Evolutionary conservation across 1,284 basidiomycete genomes (phyloP).

Genomic region (Malassezia slooffiae): DNA sequence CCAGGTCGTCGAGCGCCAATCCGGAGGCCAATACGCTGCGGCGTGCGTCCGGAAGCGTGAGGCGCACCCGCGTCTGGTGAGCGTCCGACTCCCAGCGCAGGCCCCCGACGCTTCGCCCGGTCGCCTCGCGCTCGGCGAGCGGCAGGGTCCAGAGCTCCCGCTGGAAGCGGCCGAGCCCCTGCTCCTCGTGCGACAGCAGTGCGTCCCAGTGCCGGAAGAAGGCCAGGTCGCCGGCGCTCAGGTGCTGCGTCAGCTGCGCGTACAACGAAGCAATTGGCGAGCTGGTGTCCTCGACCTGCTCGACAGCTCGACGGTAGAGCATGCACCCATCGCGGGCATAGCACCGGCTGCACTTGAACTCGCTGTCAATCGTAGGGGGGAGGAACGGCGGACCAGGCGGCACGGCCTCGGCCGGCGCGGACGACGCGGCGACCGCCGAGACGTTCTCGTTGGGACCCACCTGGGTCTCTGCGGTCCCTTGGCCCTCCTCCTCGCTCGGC

Average conservation of each 20-base stretch:
- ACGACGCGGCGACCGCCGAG: slow-evolving; percentile 3
- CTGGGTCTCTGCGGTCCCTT: too few relatives aligned
- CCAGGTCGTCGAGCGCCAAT: slow-evolving; percentile 66
- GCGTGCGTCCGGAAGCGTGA: too few relatives aligned
- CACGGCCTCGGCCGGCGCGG: not conserved
- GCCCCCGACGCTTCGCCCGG: slow-evolving; percentile 46
- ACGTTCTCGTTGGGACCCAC: not conserved
- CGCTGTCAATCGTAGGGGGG: slow-evolving; percentile 76
- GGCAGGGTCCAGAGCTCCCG: slow-evolving; percentile 90
- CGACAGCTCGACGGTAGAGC: slow-evolving; percentile 66
- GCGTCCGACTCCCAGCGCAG: slow-evolving; percentile 38
- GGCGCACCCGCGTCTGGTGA: too few relatives aligned
- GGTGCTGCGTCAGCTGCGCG: slow-evolving; percentile 65
- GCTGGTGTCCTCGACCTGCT: slow-evolving; percentile 22
- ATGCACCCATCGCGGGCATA: slow-evolving; percentile 78
- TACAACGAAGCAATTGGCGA: slow-evolving; percentile 65
- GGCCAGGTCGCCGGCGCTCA: slow-evolving; percentile 57
- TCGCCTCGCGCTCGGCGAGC: slow-evolving; percentile 63
- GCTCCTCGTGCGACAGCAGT: slow-evolving; percentile 76
- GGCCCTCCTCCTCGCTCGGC: not conserved
- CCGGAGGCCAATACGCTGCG: too few relatives aligned
- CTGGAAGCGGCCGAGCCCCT: slow-evolving; percentile 66
- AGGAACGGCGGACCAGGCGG: slow-evolving; percentile 12
- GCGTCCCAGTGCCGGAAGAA: slow-evolving; percentile 90
- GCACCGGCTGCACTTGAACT: slow-evolving; percentile 66